phyloP scores from a whole-genome alignment of 257 asterid genomes.

The Thymus mandschuricus region DNA sequence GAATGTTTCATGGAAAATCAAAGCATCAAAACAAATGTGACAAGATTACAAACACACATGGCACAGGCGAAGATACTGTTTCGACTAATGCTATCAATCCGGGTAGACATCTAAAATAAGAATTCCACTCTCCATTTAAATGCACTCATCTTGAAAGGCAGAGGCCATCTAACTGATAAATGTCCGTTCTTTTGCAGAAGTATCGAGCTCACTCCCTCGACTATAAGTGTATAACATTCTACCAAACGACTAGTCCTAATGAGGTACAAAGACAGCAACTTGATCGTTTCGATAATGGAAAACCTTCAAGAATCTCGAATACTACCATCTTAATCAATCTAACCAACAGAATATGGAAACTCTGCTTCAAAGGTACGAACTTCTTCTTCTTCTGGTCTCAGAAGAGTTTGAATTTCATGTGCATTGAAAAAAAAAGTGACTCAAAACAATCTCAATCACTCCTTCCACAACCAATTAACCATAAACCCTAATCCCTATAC shows the following conservation, averaged over 20 bases:
- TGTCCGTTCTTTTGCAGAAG: conserved; percentile 4
- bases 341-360: neutral
- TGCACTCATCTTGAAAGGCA: neutral
- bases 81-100: neutral
- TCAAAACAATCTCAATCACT: neutral
- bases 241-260: conserved; percentile 5
- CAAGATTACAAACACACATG: neutral
- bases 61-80: neutral
- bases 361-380: neutral
- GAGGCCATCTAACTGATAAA: neutral
- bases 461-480: neutral
- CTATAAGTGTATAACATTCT: neutral
- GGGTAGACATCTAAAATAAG: neutral
- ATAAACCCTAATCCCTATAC: conserved; percentile 1
- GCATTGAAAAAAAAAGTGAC: neutral
- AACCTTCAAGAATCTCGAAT: neutral
- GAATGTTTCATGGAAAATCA: too few relatives aligned
- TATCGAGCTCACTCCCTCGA: neutral
- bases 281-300: neutral
- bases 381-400: neutral
- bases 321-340: conserved; percentile 3
- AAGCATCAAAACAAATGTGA: neutral
- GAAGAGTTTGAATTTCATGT: conserved; percentile 4
- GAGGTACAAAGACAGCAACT: neutral
- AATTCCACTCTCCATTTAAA: neutral